Evolutionary conservation across 129 eudicot genomes (phyloP).

Genomic region (Arctium lappa): DNA sequence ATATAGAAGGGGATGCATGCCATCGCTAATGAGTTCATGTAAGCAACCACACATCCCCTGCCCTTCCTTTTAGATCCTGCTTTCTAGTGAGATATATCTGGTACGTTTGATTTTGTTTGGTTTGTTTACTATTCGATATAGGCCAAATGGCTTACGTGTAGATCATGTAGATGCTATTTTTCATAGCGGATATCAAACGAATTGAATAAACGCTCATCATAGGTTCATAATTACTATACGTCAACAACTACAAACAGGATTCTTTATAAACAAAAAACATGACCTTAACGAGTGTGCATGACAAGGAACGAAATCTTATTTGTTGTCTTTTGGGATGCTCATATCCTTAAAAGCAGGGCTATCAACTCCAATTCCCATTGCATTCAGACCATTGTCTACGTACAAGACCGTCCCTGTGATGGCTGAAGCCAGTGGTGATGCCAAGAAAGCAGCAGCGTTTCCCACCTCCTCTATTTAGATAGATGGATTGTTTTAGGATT

Average conservation of each 20-base stretch:
- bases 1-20: slow-evolving; percentile 17
- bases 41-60: background rate
- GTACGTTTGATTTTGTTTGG: background rate
- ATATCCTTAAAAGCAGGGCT: slow-evolving; percentile 53
- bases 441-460: slow-evolving; percentile 4
- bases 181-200: background rate
- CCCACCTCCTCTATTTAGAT: slow-evolving; percentile 4
- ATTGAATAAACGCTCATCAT: background rate
- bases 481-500: background rate
- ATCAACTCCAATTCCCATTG: slow-evolving; percentile 70
- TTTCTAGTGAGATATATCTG: background rate
- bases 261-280: background rate
- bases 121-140: background rate
- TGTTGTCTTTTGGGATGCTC: slow-evolving; percentile 41
- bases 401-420: slow-evolving; percentile 56
- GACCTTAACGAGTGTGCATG: too few relatives aligned
- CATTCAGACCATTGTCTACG: slow-evolving; percentile 68
- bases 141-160: background rate
- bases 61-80: background rate
- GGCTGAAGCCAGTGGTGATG: slow-evolving; percentile 71
- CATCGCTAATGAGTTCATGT: background rate
- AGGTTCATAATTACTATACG: too few relatives aligned
- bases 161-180: background rate
- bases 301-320: too few relatives aligned
- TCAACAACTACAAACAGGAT: background rate